phyloP scores from a whole-genome alignment of 1,139 yeast genomes.

The Lodderomyces margitis region DNA sequence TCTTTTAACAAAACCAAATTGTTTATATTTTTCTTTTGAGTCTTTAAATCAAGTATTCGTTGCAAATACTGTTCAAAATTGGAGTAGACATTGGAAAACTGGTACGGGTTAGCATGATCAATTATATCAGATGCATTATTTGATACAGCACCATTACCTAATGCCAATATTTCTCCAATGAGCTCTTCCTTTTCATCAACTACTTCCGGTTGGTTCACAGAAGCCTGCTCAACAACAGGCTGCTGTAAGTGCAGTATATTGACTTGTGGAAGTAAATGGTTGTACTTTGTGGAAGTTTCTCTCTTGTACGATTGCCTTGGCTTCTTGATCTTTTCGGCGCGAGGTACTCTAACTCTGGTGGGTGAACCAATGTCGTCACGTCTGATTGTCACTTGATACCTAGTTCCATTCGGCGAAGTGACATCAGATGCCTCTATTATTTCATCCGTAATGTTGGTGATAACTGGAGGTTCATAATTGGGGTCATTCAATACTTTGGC shows the following conservation, averaged over 20 bases:
- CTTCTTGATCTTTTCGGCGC: conserved; percentile 3
- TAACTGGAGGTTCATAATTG: conserved; percentile 17
- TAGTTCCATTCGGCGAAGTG: conserved; percentile 10
- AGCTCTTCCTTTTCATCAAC: conserved; percentile 1
- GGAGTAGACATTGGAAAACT: conserved; percentile 30
- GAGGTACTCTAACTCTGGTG: not conserved
- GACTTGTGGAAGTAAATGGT: conserved; percentile 1
- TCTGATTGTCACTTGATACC: conserved; percentile 12
- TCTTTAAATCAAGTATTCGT: conserved; percentile 23
- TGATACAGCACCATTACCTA: conserved; percentile 10
- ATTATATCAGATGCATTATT: too few relatives aligned
- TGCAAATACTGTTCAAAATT: conserved; percentile 37
- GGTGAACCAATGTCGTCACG: conserved; percentile 6
- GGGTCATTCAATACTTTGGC: conserved; percentile 17
- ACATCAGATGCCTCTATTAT: conserved; percentile 8
- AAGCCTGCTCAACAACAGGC: not conserved
- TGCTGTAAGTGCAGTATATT: not conserved
- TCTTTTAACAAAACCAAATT: conserved; percentile 39
- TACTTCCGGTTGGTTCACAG: not conserved
- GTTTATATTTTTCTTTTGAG: conserved; percentile 23
- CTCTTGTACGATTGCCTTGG: not conserved
- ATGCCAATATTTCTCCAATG: conserved; percentile 11
- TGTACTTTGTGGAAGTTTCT: not conserved
- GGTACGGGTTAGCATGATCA: conserved; percentile 14
- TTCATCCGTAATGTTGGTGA: conserved; percentile 10